A percentile compares a stretch with the other conserved stretches of the same genome.
Conservation (phyloP, 129 eudicot genomes). For the Lonicera japonica region DNA sequence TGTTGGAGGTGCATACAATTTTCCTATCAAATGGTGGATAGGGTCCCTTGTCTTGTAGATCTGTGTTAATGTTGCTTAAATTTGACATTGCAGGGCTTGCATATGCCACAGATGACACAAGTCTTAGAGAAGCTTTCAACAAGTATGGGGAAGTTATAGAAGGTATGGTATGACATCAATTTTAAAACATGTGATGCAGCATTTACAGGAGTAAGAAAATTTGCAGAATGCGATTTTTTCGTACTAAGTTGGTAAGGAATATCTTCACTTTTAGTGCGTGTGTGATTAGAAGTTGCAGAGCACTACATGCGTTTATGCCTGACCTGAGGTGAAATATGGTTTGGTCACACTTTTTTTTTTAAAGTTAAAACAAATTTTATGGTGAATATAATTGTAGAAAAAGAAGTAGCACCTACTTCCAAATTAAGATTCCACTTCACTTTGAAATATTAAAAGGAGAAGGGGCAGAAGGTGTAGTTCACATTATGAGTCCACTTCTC, state of each 20-base stretch:
- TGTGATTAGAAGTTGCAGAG: too few relatives aligned
- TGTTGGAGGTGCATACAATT: slow-evolving; percentile 55
- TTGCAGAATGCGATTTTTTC: background rate
- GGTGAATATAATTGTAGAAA: too few relatives aligned
- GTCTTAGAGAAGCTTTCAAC: slow-evolving; percentile 57
- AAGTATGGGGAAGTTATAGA: slow-evolving; percentile 71
- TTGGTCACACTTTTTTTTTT: too few relatives aligned
- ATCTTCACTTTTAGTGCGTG: background rate
- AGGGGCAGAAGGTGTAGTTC: too few relatives aligned
- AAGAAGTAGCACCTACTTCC: too few relatives aligned
- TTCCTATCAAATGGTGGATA: background rate
- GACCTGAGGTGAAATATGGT: too few relatives aligned
- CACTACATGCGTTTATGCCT: too few relatives aligned
- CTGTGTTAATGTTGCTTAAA: background rate
- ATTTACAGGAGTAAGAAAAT: background rate
- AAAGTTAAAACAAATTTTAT: too few relatives aligned
- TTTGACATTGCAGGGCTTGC: slow-evolving; percentile 61
- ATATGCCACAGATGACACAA: slow-evolving; percentile 55
- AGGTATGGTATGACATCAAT: slow-evolving; percentile 32
- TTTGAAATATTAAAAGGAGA: too few relatives aligned
- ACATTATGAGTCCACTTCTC: too few relatives aligned
- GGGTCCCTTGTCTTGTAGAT: background rate
- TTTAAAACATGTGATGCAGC: background rate
- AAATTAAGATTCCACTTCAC: too few relatives aligned
- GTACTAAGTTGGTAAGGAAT: background rate